Percentiles rank a stretch among this genome's conserved stretches.
Evolutionary conservation across 2,329 filamentous ascomycete species (phyloP).

Genomic region (Pyrenochaeta sp.): DNA sequence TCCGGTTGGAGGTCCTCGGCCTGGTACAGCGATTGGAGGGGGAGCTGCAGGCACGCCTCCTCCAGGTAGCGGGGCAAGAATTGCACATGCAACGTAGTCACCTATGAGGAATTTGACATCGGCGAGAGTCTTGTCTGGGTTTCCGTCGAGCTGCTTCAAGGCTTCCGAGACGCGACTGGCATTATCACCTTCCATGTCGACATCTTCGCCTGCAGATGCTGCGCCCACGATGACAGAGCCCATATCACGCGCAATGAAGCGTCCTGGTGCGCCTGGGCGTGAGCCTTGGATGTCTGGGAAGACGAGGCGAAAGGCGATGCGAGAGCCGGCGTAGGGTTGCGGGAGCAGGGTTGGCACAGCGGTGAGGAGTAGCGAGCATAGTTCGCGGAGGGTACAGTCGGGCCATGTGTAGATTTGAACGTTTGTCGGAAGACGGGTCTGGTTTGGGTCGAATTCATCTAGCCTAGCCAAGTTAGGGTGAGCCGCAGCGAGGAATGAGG

Average conservation of each 20-base stretch:
- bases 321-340: conserved; percentile 76
- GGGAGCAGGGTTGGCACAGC: conserved; percentile 75
- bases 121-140: conserved; percentile 74
- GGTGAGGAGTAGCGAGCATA: conserved; percentile 77
- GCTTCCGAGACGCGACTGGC: conserved; percentile 32
- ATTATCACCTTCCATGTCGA: conserved; percentile 19
- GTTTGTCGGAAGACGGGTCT: conserved; percentile 67
- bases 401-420: conserved; percentile 88
- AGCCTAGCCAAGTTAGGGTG: conserved; percentile 59
- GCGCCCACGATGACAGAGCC: conserved; percentile 78
- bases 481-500: neutral
- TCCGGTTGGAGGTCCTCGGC: conserved; percentile 36
- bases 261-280: conserved; percentile 56
- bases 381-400: conserved; percentile 79
- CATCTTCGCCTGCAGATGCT: conserved; percentile 36
- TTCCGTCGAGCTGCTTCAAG: conserved; percentile 60
- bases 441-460: conserved; percentile 68
- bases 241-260: conserved; percentile 80
- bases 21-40: conserved; percentile 51
- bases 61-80: conserved; percentile 76
- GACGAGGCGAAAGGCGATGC: conserved; percentile 86
- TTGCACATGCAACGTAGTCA: conserved; percentile 84
- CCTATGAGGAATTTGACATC: conserved; percentile 86
- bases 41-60: conserved; percentile 74
- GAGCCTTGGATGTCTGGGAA: conserved; percentile 74